These are phyloP conservation scores for Austroboletus olivaceoglutinosus DNA, from an alignment of 1,284 basidiomycete genomes.

Conservation along the genomic window DNA sequence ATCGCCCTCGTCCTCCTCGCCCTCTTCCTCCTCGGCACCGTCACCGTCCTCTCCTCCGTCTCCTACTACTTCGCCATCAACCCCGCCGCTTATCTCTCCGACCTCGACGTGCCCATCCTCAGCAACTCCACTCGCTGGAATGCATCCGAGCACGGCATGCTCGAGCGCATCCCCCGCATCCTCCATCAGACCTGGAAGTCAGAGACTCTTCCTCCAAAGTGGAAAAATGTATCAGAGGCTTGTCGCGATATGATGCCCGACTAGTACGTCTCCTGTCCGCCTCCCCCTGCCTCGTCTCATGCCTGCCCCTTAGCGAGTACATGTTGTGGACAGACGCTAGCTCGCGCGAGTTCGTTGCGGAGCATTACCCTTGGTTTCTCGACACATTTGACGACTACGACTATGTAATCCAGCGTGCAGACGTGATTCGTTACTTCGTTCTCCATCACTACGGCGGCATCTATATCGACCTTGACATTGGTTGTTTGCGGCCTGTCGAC, in stretches of 20 bases:
- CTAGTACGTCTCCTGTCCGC: conserved; percentile 66
- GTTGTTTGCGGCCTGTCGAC: conserved; percentile 88
- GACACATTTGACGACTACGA: conserved; percentile 90
- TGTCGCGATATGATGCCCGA: conserved; percentile 91
- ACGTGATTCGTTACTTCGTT: conserved; percentile 97
- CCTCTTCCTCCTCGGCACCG: conserved; percentile 86
- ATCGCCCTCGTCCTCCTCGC: conserved; percentile 75
- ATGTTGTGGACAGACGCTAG: conserved; percentile 95
- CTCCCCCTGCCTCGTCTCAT: conserved; percentile 17
- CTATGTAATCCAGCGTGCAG: conserved; percentile 95
- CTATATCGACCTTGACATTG: conserved; percentile 97
- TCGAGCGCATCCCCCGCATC: conserved; percentile 85
- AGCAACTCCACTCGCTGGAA: conserved; percentile 56
- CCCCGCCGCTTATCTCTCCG: conserved; percentile 72
- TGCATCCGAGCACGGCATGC: conserved; percentile 54
- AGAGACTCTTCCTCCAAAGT: conserved; percentile 79
- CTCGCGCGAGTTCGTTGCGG: conserved; percentile 87
- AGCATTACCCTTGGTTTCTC: conserved; percentile 90
- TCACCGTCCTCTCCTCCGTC: conserved; percentile 88
- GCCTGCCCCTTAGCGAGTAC: conserved; percentile 67
- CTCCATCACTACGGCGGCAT: conserved; percentile 94
- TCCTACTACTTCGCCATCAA: conserved; percentile 90
- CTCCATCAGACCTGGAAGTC: conserved; percentile 99
- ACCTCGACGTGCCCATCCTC: conserved; percentile 69
- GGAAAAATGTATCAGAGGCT: conserved; percentile 76